These are phyloP conservation scores for Tolypocladium ophioglossoides DNA, from an alignment of 2,329 filamentous ascomycete species.

Conservation along the genomic window DNA sequence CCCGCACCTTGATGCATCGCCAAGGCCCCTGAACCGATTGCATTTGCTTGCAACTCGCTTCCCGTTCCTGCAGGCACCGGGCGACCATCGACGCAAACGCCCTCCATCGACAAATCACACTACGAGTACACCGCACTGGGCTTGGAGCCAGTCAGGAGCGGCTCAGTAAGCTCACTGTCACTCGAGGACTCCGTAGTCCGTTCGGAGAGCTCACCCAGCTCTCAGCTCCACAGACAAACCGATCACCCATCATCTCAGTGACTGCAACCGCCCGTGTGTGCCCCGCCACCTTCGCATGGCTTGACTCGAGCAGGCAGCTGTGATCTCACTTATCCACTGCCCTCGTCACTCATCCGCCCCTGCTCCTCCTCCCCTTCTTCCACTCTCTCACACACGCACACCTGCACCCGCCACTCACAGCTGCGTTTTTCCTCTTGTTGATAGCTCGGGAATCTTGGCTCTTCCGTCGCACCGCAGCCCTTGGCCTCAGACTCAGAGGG, in stretches of 20 bases:
- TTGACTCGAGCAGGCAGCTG: conserved; percentile 3
- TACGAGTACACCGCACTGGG: neutral
- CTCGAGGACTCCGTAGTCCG: neutral
- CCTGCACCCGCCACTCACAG: neutral
- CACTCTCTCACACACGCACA: neutral
- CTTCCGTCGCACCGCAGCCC: conserved; percentile 1
- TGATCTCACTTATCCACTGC: neutral
- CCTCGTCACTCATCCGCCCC: neutral
- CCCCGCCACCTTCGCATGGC: conserved; percentile 1
- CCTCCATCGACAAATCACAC: neutral
- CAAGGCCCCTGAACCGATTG: neutral
- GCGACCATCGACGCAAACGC: conserved; percentile 1
- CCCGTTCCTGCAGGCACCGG: conserved; percentile 3
- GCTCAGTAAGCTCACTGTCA: neutral
- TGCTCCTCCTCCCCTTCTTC: neutral
- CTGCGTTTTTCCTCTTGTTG: neutral
- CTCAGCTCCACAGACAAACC: neutral
- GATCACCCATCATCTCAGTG: neutral
- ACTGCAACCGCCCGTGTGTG: neutral
- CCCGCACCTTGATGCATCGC: neutral
- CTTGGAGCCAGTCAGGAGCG: neutral
- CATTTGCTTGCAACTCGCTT: neutral
- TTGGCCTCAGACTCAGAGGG: neutral
- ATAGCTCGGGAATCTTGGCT: neutral
- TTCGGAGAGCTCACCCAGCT: neutral